Conservation (phyloP, 2,329 filamentous ascomycete species). For the Aspergillus bombycis region DNA sequence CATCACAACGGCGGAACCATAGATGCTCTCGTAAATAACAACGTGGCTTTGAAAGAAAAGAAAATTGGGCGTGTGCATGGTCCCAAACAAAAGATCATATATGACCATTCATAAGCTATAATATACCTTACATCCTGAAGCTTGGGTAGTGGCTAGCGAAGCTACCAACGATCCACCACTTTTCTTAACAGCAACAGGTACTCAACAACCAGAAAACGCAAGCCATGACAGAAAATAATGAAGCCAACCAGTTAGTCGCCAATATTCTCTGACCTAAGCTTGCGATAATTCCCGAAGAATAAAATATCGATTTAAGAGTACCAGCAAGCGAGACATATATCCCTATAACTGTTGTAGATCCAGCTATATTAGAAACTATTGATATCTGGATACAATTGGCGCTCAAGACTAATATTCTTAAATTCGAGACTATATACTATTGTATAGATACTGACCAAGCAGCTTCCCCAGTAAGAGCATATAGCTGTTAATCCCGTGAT, state of each 20-base stretch:
- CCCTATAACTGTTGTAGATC: constrained; percentile 1
- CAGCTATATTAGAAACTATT: constrained; percentile 1
- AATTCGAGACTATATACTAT: not conserved
- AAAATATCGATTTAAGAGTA: not conserved
- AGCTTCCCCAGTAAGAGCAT: not conserved
- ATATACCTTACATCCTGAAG: not conserved
- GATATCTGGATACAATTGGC: not conserved
- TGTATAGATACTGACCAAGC: not conserved
- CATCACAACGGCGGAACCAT: no score
- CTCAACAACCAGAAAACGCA: constrained; percentile 1
- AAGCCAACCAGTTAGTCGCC: constrained; percentile 3
- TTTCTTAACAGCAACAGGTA: constrained; percentile 3
- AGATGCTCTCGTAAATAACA: no score
- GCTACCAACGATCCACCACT: not conserved
- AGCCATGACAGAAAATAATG: not conserved
- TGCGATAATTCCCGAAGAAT: not conserved
- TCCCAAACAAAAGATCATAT: not conserved
- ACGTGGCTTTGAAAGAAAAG: no score
- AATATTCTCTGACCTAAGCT: not conserved
- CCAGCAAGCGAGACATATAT: constrained; percentile 4
- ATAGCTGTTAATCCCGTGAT: not conserved
- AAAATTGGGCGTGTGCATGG: not conserved
- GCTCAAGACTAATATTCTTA: not conserved
- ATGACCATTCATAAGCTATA: not conserved
- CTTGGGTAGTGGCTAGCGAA: not conserved